Evolutionary conservation across 2,329 filamentous ascomycete genomes (phyloP).

Genomic region (Sarocladium kiliense): DNA sequence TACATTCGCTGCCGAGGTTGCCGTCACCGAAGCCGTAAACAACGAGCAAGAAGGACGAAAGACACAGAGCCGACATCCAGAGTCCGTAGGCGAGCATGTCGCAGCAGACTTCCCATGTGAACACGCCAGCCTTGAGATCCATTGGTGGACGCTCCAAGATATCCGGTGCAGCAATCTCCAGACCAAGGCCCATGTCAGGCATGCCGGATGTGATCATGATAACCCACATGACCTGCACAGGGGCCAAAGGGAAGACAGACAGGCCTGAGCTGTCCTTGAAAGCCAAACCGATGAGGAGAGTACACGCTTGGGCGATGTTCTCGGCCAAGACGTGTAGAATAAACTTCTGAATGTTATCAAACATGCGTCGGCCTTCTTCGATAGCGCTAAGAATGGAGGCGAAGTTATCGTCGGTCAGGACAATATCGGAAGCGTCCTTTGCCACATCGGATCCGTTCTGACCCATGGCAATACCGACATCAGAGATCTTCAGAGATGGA

Average conservation of each 20-base stretch:
- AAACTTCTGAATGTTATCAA: conserved; percentile 67
- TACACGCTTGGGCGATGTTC: conserved; percentile 65
- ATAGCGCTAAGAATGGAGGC: conserved; percentile 61
- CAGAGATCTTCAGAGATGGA: conserved; percentile 58
- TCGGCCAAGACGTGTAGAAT: conserved; percentile 62
- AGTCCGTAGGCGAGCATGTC: conserved; percentile 64
- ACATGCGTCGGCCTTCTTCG: conserved; percentile 60
- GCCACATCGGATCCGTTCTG: conserved; percentile 60
- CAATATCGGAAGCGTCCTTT: conserved; percentile 58
- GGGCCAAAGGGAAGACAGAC: conserved; percentile 66
- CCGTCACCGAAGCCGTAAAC: conserved; percentile 44
- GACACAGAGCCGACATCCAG: conserved; percentile 59
- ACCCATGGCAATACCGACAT: conserved; percentile 67
- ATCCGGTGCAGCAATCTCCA: conserved; percentile 64
- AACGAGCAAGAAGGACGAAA: conserved; percentile 47
- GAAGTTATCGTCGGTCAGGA: conserved; percentile 64
- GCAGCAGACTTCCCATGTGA: conserved; percentile 58
- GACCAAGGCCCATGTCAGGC: conserved; percentile 70
- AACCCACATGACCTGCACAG: conserved; percentile 73
- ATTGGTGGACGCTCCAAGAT: conserved; percentile 62
- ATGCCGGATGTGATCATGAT: conserved; percentile 74
- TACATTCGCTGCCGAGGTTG: conserved; percentile 55
- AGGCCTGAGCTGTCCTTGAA: conserved; percentile 61
- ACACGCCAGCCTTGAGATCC: conserved; percentile 48
- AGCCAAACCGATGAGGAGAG: conserved; percentile 61